Evolutionary conservation across 192 early-diverging fungal genomes (phyloP).

Genomic region (Backusella australiensis): DNA sequence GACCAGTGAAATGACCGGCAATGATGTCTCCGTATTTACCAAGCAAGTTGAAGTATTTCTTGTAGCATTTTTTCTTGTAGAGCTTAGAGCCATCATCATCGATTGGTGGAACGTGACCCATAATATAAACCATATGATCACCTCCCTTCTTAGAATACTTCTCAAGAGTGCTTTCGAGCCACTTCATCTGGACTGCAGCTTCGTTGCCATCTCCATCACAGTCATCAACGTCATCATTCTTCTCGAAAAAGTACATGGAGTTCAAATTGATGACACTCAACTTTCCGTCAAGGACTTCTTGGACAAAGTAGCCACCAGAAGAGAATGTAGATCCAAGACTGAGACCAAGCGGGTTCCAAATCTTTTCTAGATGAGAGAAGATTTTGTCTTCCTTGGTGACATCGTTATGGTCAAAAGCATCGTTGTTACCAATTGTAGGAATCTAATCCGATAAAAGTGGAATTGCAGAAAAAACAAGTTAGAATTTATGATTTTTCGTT

Average conservation of each 20-base stretch:
- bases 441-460: conserved; percentile 17
- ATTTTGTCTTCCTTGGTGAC: not conserved
- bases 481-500: not conserved
- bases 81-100: conserved; percentile 15
- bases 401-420: conserved; percentile 29
- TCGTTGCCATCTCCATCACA: conserved; percentile 16
- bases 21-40: conserved; percentile 33
- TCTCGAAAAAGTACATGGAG: conserved; percentile 39
- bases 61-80: conserved; percentile 23
- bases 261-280: conserved; percentile 27
- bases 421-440: conserved; percentile 41
- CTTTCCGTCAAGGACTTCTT: conserved; percentile 27
- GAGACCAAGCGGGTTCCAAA: conserved; percentile 39
- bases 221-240: conserved; percentile 25
- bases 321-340: conserved; percentile 24
- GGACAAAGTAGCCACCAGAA: conserved; percentile 38
- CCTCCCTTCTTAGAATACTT: not conserved
- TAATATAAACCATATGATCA: conserved; percentile 26
- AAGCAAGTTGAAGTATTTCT: conserved; percentile 29
- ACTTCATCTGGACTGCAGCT: conserved; percentile 26
- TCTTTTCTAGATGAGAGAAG: conserved; percentile 11
- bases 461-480: not conserved
- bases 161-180: conserved; percentile 22
- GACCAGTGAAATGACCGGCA: conserved; percentile 42
- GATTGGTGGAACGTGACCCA: conserved; percentile 34